A percentile compares a stretch with the other conserved stretches of the same genome.
phyloP scores from a whole-genome alignment of 352 stramenopile species.

The Aphanomyces astaci region DNA sequence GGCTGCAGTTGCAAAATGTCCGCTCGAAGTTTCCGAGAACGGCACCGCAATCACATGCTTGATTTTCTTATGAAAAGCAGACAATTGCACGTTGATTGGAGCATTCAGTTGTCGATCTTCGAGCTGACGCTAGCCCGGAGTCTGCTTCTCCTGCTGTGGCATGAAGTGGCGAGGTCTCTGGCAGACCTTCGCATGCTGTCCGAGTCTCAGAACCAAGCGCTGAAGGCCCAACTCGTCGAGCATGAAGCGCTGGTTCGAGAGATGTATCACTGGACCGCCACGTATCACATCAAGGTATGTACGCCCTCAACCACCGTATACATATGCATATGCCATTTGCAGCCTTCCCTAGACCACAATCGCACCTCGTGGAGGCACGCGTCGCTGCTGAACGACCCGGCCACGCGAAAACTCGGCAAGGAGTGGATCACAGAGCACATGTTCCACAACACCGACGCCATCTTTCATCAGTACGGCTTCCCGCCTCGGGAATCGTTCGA shows the following conservation, averaged over 20 bases:
- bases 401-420: background rate
- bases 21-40: slow-evolving; percentile 22
- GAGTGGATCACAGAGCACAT: slow-evolving; percentile 22
- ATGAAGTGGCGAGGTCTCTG: background rate
- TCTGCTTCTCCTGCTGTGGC: background rate
- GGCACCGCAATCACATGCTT: slow-evolving; percentile 25
- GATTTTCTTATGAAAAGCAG: slow-evolving; percentile 24
- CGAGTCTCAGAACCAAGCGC: background rate
- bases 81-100: slow-evolving; percentile 25
- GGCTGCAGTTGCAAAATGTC: slow-evolving; percentile 5
- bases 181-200: background rate
- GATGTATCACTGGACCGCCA: background rate
- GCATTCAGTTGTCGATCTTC: slow-evolving; percentile 27
- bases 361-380: background rate
- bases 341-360: too few species aligned
- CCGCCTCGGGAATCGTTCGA: too few species aligned
- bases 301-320: too few species aligned
- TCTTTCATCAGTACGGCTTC: too few species aligned
- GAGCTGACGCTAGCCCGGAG: too few species aligned
- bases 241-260: background rate
- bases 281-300: slow-evolving; percentile 6
- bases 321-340: too few species aligned
- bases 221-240: background rate
- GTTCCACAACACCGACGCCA: too few species aligned
- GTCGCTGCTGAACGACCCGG: background rate